A percentile compares a stretch with the other conserved stretches of the same genome.
phyloP scores from a whole-genome alignment of 2,329 filamentous ascomycete genomes.

The Cladophialophora psammophila region DNA sequence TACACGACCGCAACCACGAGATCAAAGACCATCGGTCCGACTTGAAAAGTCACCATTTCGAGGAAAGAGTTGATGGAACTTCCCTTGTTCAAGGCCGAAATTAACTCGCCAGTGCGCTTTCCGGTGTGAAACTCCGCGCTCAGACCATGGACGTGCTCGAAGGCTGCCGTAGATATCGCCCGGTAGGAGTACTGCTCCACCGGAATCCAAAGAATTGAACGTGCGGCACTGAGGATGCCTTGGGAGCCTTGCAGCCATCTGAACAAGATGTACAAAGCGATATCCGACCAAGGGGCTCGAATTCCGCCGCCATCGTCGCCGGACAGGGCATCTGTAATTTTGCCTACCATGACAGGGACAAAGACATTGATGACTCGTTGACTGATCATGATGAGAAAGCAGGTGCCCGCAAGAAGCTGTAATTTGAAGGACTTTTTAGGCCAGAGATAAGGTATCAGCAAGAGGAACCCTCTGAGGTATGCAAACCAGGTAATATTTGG shows the following conservation, averaged over 20 bases:
- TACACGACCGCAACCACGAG: constrained; percentile 83
- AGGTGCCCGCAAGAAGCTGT: constrained; percentile 79
- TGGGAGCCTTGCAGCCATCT: constrained; percentile 87
- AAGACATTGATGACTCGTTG: constrained; percentile 86
- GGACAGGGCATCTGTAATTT: constrained; percentile 77
- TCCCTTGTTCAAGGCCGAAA: constrained; percentile 95
- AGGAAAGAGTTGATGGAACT: constrained; percentile 96
- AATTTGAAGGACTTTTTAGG: constrained; percentile 79
- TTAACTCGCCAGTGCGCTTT: constrained; percentile 94
- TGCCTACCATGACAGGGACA: constrained; percentile 81
- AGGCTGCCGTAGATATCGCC: constrained; percentile 90
- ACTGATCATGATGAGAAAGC: constrained; percentile 78
- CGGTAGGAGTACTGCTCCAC: constrained; percentile 97
- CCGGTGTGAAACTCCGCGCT: constrained; percentile 96
- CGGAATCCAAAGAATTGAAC: constrained; percentile 91
- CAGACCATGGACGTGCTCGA: constrained; percentile 94
- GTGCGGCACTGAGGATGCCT: constrained; percentile 81
- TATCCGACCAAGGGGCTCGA: constrained; percentile 74
- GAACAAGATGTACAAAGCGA: constrained; percentile 77
- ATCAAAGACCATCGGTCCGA: constrained; percentile 93
- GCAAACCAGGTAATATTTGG: constrained; percentile 95
- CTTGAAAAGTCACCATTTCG: constrained; percentile 94
- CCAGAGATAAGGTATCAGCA: constrained; percentile 98
- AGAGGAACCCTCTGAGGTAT: constrained; percentile 87
- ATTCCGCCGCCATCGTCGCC: constrained; percentile 59